These are phyloP conservation scores for Cunninghamia lanceolata DNA, from an alignment of 75 land plant genomes.

Conservation along the genomic window DNA sequence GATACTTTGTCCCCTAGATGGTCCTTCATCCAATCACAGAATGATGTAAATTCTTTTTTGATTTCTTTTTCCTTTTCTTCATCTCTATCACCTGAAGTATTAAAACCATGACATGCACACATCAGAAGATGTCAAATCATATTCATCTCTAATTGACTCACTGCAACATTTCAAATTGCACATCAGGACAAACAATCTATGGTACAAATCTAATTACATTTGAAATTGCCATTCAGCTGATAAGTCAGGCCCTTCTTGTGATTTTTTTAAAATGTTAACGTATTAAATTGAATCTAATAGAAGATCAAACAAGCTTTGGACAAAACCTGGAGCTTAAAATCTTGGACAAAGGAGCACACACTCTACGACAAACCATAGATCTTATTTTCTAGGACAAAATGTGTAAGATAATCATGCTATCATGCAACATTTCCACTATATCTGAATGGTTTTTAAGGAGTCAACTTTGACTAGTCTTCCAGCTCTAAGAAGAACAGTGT, in stretches of 20 bases:
- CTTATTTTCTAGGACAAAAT: not conserved
- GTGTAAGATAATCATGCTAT: not conserved
- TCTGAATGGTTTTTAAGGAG: not conserved
- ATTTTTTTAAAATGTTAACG: not conserved
- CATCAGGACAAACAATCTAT: not conserved
- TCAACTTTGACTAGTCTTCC: not conserved
- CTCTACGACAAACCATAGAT: not conserved
- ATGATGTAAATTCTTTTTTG: constrained; percentile 69
- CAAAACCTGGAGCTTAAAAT: not conserved
- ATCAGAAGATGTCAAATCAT: not conserved
- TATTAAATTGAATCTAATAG: not conserved
- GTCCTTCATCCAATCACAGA: constrained; percentile 97
- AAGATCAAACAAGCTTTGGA: not conserved
- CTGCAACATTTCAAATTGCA: not conserved
- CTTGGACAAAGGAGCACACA: not conserved
- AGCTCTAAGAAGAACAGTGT: not conserved
- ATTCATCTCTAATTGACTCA: not conserved
- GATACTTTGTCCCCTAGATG: constrained; percentile 91
- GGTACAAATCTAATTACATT: not conserved
- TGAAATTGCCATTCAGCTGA: not conserved
- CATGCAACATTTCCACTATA: not conserved
- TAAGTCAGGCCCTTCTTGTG: not conserved
- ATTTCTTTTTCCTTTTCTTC: constrained; percentile 82
- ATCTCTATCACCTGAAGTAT: constrained; percentile 64
- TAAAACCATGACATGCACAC: not conserved